phyloP scores from a whole-genome alignment of 331 rosid genomes.

The Phaseolus coccineus region DNA sequence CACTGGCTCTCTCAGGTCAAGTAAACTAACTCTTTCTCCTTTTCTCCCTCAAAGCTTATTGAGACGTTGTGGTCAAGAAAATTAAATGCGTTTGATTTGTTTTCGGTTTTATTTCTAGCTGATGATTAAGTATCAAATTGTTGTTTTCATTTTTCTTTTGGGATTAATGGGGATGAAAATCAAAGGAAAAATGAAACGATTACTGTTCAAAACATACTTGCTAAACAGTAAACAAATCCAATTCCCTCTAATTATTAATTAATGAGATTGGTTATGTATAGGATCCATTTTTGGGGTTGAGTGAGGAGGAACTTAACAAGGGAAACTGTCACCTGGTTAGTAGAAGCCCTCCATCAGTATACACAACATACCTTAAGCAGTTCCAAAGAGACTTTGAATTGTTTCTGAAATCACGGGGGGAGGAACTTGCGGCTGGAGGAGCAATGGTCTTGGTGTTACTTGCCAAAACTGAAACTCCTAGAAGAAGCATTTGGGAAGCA shows the following conservation, averaged over 20 bases:
- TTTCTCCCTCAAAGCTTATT: too few species aligned
- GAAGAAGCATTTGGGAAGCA: constrained; percentile 33
- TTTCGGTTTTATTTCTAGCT: too few species aligned
- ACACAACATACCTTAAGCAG: constrained; percentile 46
- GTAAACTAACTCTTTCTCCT: not conserved
- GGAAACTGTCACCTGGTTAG: constrained; percentile 40
- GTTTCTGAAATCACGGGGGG: constrained; percentile 47
- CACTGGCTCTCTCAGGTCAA: constrained; percentile 46
- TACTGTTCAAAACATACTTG: too few species aligned
- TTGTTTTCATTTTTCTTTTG: too few species aligned
- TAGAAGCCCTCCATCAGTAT: constrained; percentile 53
- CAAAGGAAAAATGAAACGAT: too few species aligned
- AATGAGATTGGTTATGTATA: not conserved
- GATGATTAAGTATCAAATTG: too few species aligned
- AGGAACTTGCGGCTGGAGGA: constrained; percentile 54
- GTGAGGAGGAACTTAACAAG: not conserved
- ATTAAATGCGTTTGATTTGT: too few species aligned
- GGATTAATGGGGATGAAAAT: too few species aligned
- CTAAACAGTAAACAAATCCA: too few species aligned
- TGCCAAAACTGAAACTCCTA: constrained; percentile 19
- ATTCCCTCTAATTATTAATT: too few species aligned
- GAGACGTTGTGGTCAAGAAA: too few species aligned
- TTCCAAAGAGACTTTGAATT: constrained; percentile 49
- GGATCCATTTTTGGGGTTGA: constrained; percentile 14
- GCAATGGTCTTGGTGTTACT: constrained; percentile 47